Base-by-base conservation (phyloP, 208 protist genomes). In the Histomonas meleagridis region DNA sequence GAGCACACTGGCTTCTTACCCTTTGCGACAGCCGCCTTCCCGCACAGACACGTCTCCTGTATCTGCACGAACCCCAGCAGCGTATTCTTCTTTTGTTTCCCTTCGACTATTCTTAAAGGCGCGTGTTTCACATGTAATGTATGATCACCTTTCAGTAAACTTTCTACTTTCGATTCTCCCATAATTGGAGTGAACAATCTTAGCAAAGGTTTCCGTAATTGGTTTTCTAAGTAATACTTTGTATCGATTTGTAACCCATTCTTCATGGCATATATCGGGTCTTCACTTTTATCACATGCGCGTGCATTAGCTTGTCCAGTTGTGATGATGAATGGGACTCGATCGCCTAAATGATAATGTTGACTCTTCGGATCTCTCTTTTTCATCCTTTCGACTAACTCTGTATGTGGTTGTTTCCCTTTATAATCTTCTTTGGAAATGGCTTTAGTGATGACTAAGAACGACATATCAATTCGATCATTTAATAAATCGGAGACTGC, bases 231-330 rank as follows among this genome's bases (percentile, higher is more conserved):
- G 92, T 99, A 99, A 92, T 98, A 97, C 60, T 97, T 90, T 38
- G 94, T 94, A 92, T 99, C 97, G 38, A 99, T 96, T 16, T 95
- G 95, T 14, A 98, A 93, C 91, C 96, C 97, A 81, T 99, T 95
- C 62, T 98, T 95, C 16, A 99, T 93, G 0, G 97, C 98, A 93
- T 98, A 99, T 16, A 99, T 97, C 28, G 99, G 99, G 94, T 99
- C 98, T 95, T 99, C 98, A n/a, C 97, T 97, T 69, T 98, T 98
- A 92, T 99, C 98, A 93, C 98, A 99, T 26, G 97, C 97, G 92
- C 98, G 98, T 78, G 97, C 95, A 69, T 76, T 43, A 32, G 90
- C 92, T 2, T 51, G 60, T 28, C 81, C 95, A 91, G 96, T 96
- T 91, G 97, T 94, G 49, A 99, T 97, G 14, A 99, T 97, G 93